A percentile compares a stretch with the other conserved stretches of the same genome.
Evolutionary conservation across 192 early-diverging fungal species (phyloP).

Genomic region (Backusella luteola): DNA sequence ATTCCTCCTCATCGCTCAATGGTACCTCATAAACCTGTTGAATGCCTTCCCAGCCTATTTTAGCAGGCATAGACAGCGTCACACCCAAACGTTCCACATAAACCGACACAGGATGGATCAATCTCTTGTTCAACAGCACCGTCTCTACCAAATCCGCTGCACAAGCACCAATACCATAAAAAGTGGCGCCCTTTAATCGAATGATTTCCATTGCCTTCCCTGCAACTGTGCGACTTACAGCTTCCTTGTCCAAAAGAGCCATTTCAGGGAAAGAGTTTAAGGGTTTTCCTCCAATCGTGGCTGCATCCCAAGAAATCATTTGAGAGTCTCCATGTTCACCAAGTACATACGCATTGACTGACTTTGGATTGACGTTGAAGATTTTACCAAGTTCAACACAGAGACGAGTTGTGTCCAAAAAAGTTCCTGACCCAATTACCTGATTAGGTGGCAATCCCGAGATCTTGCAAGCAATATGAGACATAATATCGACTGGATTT

Average conservation of each 20-base stretch:
- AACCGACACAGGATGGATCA: conserved; percentile 54
- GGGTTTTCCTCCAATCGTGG: conserved; percentile 50
- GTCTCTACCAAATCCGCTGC: conserved; percentile 51
- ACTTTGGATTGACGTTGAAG: conserved; percentile 43
- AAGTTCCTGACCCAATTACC: conserved; percentile 63
- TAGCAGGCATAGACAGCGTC: conserved; percentile 59
- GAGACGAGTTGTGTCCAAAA: conserved; percentile 58
- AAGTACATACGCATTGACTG: conserved; percentile 62
- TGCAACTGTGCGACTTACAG: conserved; percentile 45
- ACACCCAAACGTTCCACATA: conserved; percentile 48
- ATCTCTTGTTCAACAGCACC: conserved; percentile 53
- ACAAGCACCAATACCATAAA: conserved; percentile 63
- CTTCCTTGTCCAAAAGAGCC: conserved; percentile 40
- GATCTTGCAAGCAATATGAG: conserved; percentile 59
- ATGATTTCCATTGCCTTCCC: conserved; percentile 66
- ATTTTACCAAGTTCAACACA: conserved; percentile 44
- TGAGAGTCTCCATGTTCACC: conserved; percentile 70
- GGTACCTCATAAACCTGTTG: conserved; percentile 49
- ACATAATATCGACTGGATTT: too few relatives aligned
- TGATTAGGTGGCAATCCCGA: conserved; percentile 53
- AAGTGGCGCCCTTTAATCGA: conserved; percentile 62
- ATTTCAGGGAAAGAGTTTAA: conserved; percentile 52
- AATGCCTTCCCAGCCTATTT: conserved; percentile 53
- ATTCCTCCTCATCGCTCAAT: conserved; percentile 41
- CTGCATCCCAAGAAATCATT: conserved; percentile 60